phyloP scores from a whole-genome alignment of 805 yeast species.

The Candida silvicultrix region DNA sequence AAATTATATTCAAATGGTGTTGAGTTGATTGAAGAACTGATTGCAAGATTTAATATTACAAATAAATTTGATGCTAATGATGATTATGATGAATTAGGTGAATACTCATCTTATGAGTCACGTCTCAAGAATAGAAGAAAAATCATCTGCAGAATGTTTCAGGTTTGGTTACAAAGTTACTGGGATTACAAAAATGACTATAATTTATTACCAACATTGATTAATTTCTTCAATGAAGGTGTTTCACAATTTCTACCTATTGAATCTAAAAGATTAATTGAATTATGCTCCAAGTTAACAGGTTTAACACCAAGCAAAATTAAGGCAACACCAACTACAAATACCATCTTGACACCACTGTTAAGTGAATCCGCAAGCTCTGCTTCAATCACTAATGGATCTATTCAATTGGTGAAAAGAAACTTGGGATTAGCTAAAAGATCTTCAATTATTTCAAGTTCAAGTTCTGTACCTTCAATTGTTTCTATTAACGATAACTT shows the following conservation, averaged over 20 bases:
- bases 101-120: constrained; percentile 30
- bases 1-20: constrained; percentile 62
- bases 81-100: constrained; percentile 27
- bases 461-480: constrained; percentile 25
- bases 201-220: constrained; percentile 55
- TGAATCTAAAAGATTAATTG: constrained; percentile 57
- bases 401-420: constrained; percentile 46
- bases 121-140: constrained; percentile 53
- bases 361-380: neutral
- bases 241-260: constrained; percentile 54
- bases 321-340: constrained; percentile 13
- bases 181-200: constrained; percentile 70
- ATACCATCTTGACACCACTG: constrained; percentile 2
- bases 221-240: constrained; percentile 77
- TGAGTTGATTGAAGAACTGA: constrained; percentile 63
- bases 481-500: constrained; percentile 22
- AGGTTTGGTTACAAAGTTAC: constrained; percentile 84
- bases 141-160: constrained; percentile 61
- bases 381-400: constrained; percentile 11
- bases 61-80: constrained; percentile 28
- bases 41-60: constrained; percentile 54
- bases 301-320: constrained; percentile 46
- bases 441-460: constrained; percentile 30
- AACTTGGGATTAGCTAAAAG: constrained; percentile 29
- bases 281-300: constrained; percentile 54